Evolutionary conservation across 495 filamentous ascomycete species (phyloP), one percentile per base, ranked within the genome.

Genomic region (Penicillium egyptiacum): DNA sequence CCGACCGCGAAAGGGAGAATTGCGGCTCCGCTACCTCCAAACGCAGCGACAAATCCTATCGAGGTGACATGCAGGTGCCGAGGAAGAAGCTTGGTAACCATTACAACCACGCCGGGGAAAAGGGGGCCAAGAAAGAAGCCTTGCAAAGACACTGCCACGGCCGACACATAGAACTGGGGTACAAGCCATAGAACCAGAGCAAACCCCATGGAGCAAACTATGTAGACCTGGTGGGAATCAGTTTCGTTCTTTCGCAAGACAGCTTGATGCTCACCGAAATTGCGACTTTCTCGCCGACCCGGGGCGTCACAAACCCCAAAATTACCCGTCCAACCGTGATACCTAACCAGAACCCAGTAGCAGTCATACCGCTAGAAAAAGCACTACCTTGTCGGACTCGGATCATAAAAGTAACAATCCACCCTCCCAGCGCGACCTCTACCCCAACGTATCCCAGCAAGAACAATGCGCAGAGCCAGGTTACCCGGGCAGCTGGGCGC

Each of bases 1-100:
- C 91, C 91, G 1, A 96, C 88, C 0, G 83, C 88, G 67, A 96
- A 96, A 0, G 91, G 91, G 47, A 96, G 83, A 16, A 93, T 68
- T 0, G 90, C 89, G 3, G 89, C 91, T 0, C 91, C 91, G 8
- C 81, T 81, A 1, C 89, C 87, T 2, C 91, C 91, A 71, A 92
- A 86, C 0, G 91, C 89, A 10, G 88, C 86, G 2, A 88, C 88
- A 59, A 95, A 95, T 0, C 91, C 91, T 48, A 96, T 88, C 1
- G 88, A 86, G 51, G 80, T 83, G 33, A 96, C 89, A 65, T 96
- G 91, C 16, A 92, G 76, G 56, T 90, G 83, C 25, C 75, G 76
- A 3, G 91, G 91, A 8, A 96, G 79, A 2, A 95, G 79, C 68
- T 92, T 94, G 0, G 90, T 90, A n/a, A 88, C 82, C 20, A 85